Evolutionary conservation across 2,329 filamentous ascomycete genomes (phyloP).

Genomic region (Balansia obtecta): DNA sequence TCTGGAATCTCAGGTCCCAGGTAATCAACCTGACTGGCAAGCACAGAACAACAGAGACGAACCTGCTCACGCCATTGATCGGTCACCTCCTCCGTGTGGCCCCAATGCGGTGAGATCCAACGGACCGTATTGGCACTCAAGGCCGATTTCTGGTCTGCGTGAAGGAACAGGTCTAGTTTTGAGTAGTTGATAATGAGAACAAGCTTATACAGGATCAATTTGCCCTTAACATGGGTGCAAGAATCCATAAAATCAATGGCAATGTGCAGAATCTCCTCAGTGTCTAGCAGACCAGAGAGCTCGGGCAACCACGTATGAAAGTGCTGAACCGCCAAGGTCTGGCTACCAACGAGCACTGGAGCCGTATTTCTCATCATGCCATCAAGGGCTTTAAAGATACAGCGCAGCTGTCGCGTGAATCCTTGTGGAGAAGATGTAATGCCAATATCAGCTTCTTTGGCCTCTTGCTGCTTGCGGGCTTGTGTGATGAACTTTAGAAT

Average conservation of each 20-base stretch:
- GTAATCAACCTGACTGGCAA: constrained; percentile 72
- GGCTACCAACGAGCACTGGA: constrained; percentile 80
- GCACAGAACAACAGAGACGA: constrained; percentile 80
- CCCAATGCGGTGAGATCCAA: constrained; percentile 94
- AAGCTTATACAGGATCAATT: constrained; percentile 83
- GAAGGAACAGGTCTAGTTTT: constrained; percentile 66
- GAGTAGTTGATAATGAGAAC: constrained; percentile 88
- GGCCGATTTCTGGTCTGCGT: constrained; percentile 61
- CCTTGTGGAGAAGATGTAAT: constrained; percentile 60
- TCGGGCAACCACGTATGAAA: constrained; percentile 98
- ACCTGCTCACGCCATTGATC: constrained; percentile 90
- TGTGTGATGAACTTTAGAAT: constrained; percentile 92
- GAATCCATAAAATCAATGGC: constrained; percentile 91
- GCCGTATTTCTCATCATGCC: constrained; percentile 78
- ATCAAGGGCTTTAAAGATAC: constrained; percentile 83
- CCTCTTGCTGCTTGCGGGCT: constrained; percentile 71
- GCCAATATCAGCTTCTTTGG: constrained; percentile 78
- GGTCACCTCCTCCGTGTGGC: constrained; percentile 56
- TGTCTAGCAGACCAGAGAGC: constrained; percentile 60
- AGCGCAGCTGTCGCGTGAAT: constrained; percentile 73
- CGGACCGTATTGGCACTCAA: constrained; percentile 71
- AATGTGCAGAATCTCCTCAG: constrained; percentile 80
- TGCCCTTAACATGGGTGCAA: constrained; percentile 76
- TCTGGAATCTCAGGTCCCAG: constrained; percentile 73
- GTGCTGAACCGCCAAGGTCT: constrained; percentile 89